Evolutionary conservation across 371 early-diverging fungal genomes (phyloP).

Genomic region (Mucor indicus): DNA sequence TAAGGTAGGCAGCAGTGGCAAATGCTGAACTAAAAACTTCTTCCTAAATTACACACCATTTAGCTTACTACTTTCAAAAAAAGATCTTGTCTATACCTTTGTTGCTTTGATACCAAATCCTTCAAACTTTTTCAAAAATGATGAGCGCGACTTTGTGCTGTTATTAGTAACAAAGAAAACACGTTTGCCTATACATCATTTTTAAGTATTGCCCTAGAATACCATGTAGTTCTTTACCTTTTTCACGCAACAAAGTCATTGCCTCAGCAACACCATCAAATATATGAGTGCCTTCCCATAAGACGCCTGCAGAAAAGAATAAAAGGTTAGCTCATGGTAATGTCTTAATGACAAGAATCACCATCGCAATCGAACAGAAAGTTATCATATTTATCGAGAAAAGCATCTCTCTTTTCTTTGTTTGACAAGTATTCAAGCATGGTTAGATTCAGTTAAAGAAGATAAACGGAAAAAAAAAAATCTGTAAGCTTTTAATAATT

Average conservation of each 20-base stretch:
- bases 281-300: conserved; percentile 81
- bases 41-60: conserved; percentile 46
- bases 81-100: conserved; percentile 37
- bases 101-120: conserved; percentile 73
- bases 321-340: too few species aligned
- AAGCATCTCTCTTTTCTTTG: conserved; percentile 23
- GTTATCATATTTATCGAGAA: conserved; percentile 76
- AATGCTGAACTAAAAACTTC: conserved; percentile 95
- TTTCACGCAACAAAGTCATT: conserved; percentile 63
- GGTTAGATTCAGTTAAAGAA: not conserved
- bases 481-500: not conserved
- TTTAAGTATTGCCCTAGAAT: not conserved
- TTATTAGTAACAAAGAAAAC: conserved; percentile 96
- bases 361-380: conserved; percentile 97
- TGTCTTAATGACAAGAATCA: conserved; percentile 17
- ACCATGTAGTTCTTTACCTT: conserved; percentile 51
- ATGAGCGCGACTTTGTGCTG: conserved; percentile 82
- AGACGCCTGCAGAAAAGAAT: conserved; percentile 66
- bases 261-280: conserved; percentile 71
- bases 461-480: not conserved
- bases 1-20: conserved; percentile 92
- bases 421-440: conserved; percentile 31
- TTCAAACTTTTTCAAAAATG: conserved; percentile 81
- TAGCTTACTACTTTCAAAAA: not conserved
- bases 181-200: conserved; percentile 63